Percentiles rank a stretch among this genome's conserved stretches.
Conservation (phyloP, 768 basidiomycete species). For the Saitozyma podzolica region DNA sequence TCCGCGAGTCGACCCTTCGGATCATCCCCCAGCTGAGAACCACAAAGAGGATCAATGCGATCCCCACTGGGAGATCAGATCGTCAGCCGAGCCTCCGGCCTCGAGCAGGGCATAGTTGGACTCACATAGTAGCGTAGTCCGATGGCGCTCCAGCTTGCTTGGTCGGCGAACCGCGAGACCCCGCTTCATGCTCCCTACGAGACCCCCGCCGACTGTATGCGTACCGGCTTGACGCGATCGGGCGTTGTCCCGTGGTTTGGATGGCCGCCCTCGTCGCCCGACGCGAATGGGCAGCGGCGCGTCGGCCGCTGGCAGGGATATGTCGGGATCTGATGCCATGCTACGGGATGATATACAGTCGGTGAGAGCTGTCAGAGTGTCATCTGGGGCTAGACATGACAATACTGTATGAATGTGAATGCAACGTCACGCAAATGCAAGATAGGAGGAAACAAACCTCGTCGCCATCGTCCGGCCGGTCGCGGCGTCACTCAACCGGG, state of each 20-base stretch:
- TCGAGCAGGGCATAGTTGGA: neutral
- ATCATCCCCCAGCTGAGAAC: no score
- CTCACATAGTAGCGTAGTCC: constrained; percentile 6
- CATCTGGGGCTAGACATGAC: neutral
- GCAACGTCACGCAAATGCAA: no score
- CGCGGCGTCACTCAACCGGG: no score
- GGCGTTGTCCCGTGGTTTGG: neutral
- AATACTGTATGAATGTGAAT: neutral
- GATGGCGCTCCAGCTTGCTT: neutral
- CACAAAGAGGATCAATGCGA: no score
- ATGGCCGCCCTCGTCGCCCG: neutral
- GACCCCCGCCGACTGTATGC: constrained; percentile 8
- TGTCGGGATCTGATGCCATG: neutral
- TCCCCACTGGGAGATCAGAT: no score
- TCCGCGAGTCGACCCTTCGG: no score
- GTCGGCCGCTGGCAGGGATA: neutral
- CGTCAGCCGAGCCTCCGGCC: no score
- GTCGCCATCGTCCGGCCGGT: neutral
- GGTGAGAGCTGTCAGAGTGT: neutral
- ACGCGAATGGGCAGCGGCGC: neutral
- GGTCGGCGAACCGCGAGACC: neutral
- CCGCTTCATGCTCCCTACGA: constrained; percentile 15
- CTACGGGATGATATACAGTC: neutral
- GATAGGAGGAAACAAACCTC: no score
- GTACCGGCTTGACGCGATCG: neutral